Conservation (phyloP, 2,329 filamentous ascomycete species). For the Blastomyces gilchristii region DNA sequence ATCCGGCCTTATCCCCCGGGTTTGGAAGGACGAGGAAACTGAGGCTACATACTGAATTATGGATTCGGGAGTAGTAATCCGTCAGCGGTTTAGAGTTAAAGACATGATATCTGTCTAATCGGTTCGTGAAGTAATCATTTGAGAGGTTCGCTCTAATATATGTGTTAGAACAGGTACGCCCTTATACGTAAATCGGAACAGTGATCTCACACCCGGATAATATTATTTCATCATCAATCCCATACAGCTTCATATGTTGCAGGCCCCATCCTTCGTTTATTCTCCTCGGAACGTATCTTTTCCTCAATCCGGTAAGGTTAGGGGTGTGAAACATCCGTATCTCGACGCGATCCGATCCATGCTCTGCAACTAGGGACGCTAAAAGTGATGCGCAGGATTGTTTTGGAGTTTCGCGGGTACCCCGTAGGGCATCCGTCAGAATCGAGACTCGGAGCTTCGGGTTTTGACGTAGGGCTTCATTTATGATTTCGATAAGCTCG, state of each 20-base stretch:
- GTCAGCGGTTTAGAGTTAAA: slow-evolving; percentile 71
- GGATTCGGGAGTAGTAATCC: slow-evolving; percentile 70
- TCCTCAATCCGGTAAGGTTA: slow-evolving; percentile 78
- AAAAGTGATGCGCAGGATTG: slow-evolving; percentile 82
- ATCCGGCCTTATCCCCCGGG: slow-evolving; percentile 35
- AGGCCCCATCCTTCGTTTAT: slow-evolving; percentile 98
- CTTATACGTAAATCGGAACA: background rate
- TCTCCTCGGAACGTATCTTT: slow-evolving; percentile 71
- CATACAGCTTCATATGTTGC: slow-evolving; percentile 98
- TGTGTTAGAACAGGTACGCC: slow-evolving; percentile 9
- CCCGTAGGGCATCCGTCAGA: slow-evolving; percentile 80
- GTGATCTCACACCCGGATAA: slow-evolving; percentile 60
- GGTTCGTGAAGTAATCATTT: slow-evolving; percentile 89
- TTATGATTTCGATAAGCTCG: slow-evolving; percentile 73
- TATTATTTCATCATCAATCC: slow-evolving; percentile 88
- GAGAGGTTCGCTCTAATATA: slow-evolving; percentile 66
- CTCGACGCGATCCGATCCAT: slow-evolving; percentile 74
- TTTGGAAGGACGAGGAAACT: slow-evolving; percentile 67
- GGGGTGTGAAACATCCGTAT: slow-evolving; percentile 97
- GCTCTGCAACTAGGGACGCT: slow-evolving; percentile 70
- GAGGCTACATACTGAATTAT: slow-evolving; percentile 64
- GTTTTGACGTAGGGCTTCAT: slow-evolving; percentile 62
- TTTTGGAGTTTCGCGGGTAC: slow-evolving; percentile 78
- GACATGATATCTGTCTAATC: slow-evolving; percentile 88
- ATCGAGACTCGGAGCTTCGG: slow-evolving; percentile 73